Base-by-base conservation (phyloP, 73 alveolate species). In the Tetrahymena malaccensis region DNA sequence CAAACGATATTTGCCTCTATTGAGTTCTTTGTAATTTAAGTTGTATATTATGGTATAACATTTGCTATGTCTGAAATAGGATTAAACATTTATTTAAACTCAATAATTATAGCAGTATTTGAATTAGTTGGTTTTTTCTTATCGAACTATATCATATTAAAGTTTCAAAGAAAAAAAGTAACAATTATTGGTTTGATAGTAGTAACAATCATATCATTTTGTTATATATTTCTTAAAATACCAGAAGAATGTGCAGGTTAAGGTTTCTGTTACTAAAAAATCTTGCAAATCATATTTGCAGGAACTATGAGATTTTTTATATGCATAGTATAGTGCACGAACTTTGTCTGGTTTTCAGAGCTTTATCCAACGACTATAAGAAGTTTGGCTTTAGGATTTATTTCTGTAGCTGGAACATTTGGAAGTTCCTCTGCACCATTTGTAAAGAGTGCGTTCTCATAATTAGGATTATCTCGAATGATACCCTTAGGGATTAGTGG, bases 41-140 rank as follows among this genome's bases (percentile, higher is more conserved):
- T 94, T 8, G 94, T 94, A 2, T 94, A 94, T 85, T 94, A 85
- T 94, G 96, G 96, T 43, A 94, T 94, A 22, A 85, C 95, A 38
- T 94, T 37, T 85, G 96, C 93, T 38, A 84, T 85, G 50, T 94
- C 93, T 27, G 70, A 85, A 83, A 34, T 94, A 43, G 96, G 96
- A 43, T 22, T 94, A 34, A 94, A 94, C 34, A 85, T 94, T 43
- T 94, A 84, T n/a, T 34, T 93, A 19, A 94, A 93, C 27, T 85
- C 56, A 22, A 43, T 57, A 6, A 94, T 94, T 25, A 43, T 94
- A 40, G 94, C 96, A n/a, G 10, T 57, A 4, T 94, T 94, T n/a
- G 96, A 94, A 43, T 83, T 85, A 38, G 17, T 85, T 31, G 96
- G 95, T 1, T 94, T 85, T 44, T 38, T 83, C 21, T 40, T 85